phyloP scores from a whole-genome alignment of 2,329 filamentous ascomycete genomes.

The Pseudocercospora cruenta region DNA sequence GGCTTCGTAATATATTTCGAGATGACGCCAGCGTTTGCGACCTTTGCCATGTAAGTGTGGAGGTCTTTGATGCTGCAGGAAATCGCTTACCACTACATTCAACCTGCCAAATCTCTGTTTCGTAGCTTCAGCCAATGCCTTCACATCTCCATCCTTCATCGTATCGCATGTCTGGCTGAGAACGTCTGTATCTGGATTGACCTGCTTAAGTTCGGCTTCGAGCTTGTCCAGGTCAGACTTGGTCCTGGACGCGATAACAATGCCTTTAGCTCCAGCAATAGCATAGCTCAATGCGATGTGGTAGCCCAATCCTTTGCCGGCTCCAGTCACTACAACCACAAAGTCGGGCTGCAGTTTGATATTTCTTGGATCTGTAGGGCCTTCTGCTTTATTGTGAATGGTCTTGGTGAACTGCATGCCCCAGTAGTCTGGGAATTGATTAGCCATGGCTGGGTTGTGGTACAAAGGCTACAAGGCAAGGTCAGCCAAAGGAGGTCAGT shows the following conservation, averaged over 20 bases:
- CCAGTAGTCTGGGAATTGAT: slow-evolving; percentile 18
- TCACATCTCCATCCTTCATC: slow-evolving; percentile 12
- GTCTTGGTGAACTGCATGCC: slow-evolving; percentile 23
- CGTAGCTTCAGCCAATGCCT: slow-evolving; percentile 14
- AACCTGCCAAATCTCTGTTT: slow-evolving; percentile 16
- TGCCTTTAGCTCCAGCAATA: slow-evolving; percentile 22
- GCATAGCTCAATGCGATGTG: slow-evolving; percentile 23
- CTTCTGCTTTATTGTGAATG: slow-evolving; percentile 20
- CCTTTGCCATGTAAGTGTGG: neutral
- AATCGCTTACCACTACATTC: slow-evolving; percentile 9
- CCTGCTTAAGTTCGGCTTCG: slow-evolving; percentile 13
- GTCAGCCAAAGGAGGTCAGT: neutral
- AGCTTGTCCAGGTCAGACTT: slow-evolving; percentile 18
- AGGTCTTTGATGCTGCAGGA: neutral
- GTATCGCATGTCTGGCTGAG: slow-evolving; percentile 15
- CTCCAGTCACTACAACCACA: slow-evolving; percentile 24
- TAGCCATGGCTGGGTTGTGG: neutral
- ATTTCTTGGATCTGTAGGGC: slow-evolving; percentile 24
- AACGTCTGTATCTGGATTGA: slow-evolving; percentile 3
- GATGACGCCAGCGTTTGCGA: slow-evolving; percentile 25
- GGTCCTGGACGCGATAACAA: slow-evolving; percentile 24
- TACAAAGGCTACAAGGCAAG: neutral
- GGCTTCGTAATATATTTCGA: slow-evolving; percentile 22
- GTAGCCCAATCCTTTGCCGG: slow-evolving; percentile 25
- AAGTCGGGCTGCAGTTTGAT: slow-evolving; percentile 21